phyloP scores from a whole-genome alignment of 169 alveolate species.

The Babesia microti region DNA sequence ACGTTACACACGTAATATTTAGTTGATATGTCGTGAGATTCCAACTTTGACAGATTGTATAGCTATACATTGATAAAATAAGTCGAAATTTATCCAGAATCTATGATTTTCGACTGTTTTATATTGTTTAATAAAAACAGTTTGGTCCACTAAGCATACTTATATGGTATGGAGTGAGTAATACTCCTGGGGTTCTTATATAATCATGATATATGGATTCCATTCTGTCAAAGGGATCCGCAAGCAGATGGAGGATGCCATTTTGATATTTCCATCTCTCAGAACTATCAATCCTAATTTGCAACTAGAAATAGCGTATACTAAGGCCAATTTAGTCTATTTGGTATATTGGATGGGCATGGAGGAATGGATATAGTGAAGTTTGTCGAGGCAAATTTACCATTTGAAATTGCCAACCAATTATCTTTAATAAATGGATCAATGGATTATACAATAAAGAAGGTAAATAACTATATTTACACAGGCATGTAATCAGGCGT shows the following conservation, averaged over 20 bases:
- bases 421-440: background rate
- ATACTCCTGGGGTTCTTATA: no score
- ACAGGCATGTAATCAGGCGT: constrained; percentile 29
- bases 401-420: constrained; percentile 45
- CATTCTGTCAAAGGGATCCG: constrained; percentile 63
- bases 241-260: constrained; percentile 63
- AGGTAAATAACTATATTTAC: background rate
- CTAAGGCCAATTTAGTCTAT: constrained; percentile 18
- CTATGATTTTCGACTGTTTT: no score
- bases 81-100: no score
- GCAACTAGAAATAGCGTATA: constrained; percentile 7
- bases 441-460: background rate
- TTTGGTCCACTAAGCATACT: no score
- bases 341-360: constrained; percentile 59
- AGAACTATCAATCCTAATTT: constrained; percentile 24
- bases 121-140: no score
- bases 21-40: no score
- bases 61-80: no score
- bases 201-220: no score
- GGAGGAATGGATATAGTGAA: constrained; percentile 55
- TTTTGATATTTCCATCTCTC: constrained; percentile 41
- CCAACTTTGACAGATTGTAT: no score
- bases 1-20: no score
- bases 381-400: constrained; percentile 37
- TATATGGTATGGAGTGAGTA: no score